A percentile compares a stretch with the other conserved stretches of the same genome.
phyloP scores from a whole-genome alignment of 148 eudicot species.

The Suaeda aralocaspica region DNA sequence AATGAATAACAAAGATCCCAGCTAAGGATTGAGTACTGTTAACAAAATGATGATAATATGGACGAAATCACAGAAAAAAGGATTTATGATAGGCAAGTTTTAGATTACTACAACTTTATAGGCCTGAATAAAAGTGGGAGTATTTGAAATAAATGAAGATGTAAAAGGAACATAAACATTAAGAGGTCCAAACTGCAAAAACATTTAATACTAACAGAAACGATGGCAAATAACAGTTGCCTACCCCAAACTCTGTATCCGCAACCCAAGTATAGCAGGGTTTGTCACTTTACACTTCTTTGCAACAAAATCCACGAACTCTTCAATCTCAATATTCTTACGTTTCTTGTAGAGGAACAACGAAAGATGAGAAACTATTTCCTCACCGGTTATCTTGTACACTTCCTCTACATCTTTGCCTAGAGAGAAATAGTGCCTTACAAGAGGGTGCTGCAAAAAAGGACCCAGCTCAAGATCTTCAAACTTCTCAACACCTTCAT shows the following conservation, averaged over 20 bases:
- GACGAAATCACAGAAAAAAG: too few relatives aligned
- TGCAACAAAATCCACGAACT: slow-evolving; percentile 62
- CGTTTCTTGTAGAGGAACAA: slow-evolving; percentile 35
- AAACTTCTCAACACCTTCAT: slow-evolving; percentile 60
- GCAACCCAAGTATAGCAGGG: slow-evolving; percentile 57
- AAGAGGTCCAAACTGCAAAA: neutral
- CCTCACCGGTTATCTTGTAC: slow-evolving; percentile 58
- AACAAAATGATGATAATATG: neutral
- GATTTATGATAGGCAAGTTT: neutral
- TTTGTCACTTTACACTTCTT: slow-evolving; percentile 42
- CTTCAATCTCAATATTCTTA: slow-evolving; percentile 38
- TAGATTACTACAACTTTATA: neutral
- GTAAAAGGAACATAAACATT: neutral
- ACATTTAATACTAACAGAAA: neutral
- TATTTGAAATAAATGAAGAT: neutral
- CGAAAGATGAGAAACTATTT: slow-evolving; percentile 48
- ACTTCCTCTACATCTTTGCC: slow-evolving; percentile 44
- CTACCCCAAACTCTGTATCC: slow-evolving; percentile 85
- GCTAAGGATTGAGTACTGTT: neutral
- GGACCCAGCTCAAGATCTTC: slow-evolving; percentile 92
- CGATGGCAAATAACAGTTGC: slow-evolving; percentile 22
- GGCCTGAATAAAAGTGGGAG: neutral
- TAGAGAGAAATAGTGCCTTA: slow-evolving; percentile 65
- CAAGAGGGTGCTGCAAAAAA: slow-evolving; percentile 67
- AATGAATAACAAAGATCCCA: neutral